Evolutionary conservation across 108 stramenopile species (phyloP), one percentile per base, ranked within the genome.

Genomic region (Craspedostauros australis): DNA sequence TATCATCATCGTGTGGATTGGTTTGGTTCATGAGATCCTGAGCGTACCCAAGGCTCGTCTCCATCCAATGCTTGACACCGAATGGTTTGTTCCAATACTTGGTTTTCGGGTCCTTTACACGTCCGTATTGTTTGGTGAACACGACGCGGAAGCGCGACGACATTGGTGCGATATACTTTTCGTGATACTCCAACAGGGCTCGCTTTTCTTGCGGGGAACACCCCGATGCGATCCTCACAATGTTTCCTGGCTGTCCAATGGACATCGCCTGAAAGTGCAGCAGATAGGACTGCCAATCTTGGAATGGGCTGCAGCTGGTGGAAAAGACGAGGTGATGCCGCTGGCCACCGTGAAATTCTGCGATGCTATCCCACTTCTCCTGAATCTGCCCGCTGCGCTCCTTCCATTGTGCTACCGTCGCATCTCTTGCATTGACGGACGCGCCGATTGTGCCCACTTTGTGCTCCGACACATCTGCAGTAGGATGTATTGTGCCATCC

Each of bases 11-110:
- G 31, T 31, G 30, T n/a, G 7, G 27, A 18, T 15, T 39, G 18
- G 31, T 23, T 18, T 0, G 20, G n/a, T 29, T 14, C 1, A 15
- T 54, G 16, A 28, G 16, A 28, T 15, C 20, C 38, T 32, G 24
- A 0, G 28, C 11, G 34, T 79, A 52, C 8, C 73, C 80, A 15
- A 64, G 68, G 16, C 29, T 25, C 16, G 73, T 24, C 54, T 88
- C 75, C 72, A 92, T 53, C 69, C 80, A 88, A 36, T 86, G 83
- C 26, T 60, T 62, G 37, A 88, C 20, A 16, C 91, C 86, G 57
- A 71, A 76, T 12, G 91, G 87, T 56, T 95, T 95, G 58, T 95
- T 95, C 61, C 75, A 82, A 66, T 83, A 95, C 59, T 90, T 89
- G 73, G 89, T 89, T 39, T 84, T 51, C 30, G 59, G 68, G 57